Percentiles rank a stretch among this genome's conserved stretches.
phyloP scores from a whole-genome alignment of 2,329 filamentous ascomycete genomes.

The Davidsoniella virescens region DNA sequence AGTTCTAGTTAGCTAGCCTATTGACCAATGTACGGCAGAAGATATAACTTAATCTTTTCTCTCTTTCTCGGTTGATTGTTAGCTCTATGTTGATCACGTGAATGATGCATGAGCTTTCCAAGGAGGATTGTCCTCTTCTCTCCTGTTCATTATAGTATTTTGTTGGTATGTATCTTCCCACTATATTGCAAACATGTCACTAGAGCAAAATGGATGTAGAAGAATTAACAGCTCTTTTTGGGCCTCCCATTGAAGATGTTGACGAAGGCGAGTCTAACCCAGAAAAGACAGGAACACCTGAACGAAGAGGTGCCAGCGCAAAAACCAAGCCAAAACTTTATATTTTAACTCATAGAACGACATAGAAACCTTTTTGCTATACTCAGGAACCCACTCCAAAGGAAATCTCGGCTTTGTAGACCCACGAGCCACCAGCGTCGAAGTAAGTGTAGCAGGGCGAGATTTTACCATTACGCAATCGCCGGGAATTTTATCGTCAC shows the following conservation, averaged over 20 bases:
- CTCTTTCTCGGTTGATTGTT: too few relatives aligned
- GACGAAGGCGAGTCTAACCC: conserved; percentile 28
- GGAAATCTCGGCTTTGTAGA: conserved; percentile 77
- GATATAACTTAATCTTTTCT: too few relatives aligned
- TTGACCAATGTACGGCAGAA: too few relatives aligned
- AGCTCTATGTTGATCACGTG: too few relatives aligned
- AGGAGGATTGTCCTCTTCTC: too few relatives aligned
- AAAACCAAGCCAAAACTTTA: not conserved
- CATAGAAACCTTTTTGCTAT: conserved; percentile 75
- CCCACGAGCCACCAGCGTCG: conserved; percentile 45
- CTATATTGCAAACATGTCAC: too few relatives aligned
- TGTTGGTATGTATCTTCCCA: too few relatives aligned
- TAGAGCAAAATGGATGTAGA: conserved; percentile 1
- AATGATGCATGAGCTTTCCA: too few relatives aligned
- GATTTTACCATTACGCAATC: conserved; percentile 73
- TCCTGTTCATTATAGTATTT: too few relatives aligned
- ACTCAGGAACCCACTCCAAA: conserved; percentile 58
- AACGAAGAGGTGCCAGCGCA: conserved; percentile 39
- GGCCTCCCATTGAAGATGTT: conserved; percentile 28
- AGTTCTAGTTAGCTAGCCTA: too few relatives aligned
- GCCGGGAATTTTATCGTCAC: conserved; percentile 63
- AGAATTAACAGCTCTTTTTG: conserved; percentile 10
- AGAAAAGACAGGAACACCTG: not conserved
- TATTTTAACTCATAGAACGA: conserved; percentile 1
- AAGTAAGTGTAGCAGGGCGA: conserved; percentile 49